Conservation (phyloP, 1,139 yeast species). For the Diutina neorugosa region DNA sequence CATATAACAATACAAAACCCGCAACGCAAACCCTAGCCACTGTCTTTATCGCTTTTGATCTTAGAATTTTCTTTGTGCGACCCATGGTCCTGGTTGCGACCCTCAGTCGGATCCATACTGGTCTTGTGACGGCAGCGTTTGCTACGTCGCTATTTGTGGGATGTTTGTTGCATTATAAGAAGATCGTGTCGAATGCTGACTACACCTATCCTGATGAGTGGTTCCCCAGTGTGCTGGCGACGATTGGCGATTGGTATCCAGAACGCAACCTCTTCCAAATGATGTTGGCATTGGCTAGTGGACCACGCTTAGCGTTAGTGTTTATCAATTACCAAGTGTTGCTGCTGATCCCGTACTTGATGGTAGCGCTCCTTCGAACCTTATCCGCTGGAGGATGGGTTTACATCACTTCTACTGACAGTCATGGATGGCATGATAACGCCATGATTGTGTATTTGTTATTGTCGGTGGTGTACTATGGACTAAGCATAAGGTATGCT, state of each 20-base stretch:
- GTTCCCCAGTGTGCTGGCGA: constrained; percentile 4
- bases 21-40: not conserved
- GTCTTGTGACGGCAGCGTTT: not conserved
- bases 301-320: not conserved
- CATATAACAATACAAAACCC: not conserved
- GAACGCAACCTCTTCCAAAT: not conserved
- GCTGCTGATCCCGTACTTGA: not conserved
- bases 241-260: constrained; percentile 3
- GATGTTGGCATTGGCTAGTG: not conserved
- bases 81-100: not conserved
- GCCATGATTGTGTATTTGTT: constrained; percentile 1
- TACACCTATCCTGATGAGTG: constrained; percentile 1
- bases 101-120: not conserved
- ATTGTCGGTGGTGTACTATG: not conserved
- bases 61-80: no score
- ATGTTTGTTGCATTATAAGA: not conserved
- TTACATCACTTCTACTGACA: not conserved
- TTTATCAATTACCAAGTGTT: not conserved
- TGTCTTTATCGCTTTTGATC: not conserved
- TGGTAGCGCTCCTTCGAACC: not conserved
- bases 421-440: not conserved
- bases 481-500: not conserved
- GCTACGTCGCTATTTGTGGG: not conserved
- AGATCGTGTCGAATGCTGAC: constrained; percentile 1
- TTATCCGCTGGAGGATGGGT: not conserved